A percentile compares a stretch with the other conserved stretches of the same genome.
Conservation (phyloP, 805 yeast species). For the Yarrowia yakushimensis region DNA sequence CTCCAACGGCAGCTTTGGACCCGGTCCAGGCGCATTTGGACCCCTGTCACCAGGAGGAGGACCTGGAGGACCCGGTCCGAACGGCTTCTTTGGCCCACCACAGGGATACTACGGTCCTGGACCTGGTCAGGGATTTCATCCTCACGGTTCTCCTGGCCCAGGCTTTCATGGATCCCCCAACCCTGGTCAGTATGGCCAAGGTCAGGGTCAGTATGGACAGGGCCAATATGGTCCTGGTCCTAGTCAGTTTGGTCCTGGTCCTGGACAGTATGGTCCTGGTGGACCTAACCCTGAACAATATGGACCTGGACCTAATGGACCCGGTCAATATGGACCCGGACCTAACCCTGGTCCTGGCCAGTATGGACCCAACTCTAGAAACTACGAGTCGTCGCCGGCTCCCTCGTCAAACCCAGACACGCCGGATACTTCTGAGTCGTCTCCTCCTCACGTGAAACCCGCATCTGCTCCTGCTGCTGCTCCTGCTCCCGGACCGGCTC, state of each 20-base stretch:
- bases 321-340: not conserved
- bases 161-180: not conserved
- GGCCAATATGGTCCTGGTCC: not conserved
- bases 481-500: not conserved
- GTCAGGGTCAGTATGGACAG: not conserved
- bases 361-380: not conserved
- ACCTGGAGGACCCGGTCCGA: not conserved
- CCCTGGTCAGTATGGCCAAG: not conserved
- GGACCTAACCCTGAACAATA: not conserved
- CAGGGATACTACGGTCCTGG: slow-evolving; percentile 3
- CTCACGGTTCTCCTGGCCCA: not conserved
- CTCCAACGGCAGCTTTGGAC: slow-evolving; percentile 10
- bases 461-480: not conserved
- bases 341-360: not conserved
- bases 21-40: not conserved
- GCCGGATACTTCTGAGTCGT: not conserved
- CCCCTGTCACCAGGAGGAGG: slow-evolving; percentile 11
- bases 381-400: not conserved
- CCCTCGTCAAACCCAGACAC: not conserved
- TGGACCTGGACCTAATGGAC: not conserved
- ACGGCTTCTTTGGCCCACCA: not conserved
- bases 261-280: slow-evolving; percentile 24
- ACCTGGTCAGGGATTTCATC: not conserved
- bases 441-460: not conserved
- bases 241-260: slow-evolving; percentile 3